Conservation (phyloP, 1,139 yeast genomes). For the Geotrichum siamense region DNA sequence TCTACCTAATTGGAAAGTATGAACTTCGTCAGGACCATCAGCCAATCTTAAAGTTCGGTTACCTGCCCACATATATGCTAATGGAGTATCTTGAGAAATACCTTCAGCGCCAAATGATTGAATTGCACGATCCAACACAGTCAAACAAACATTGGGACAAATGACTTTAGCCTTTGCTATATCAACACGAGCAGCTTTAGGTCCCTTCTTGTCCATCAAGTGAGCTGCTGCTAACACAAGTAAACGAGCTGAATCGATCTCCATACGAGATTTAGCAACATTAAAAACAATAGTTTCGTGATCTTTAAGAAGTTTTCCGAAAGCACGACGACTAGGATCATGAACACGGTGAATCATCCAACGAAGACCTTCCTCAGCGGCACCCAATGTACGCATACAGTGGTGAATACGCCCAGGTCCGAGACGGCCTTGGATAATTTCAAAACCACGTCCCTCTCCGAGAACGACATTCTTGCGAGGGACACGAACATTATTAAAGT, state of each 20-base stretch:
- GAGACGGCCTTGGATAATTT: constrained; percentile 59
- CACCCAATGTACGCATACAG: constrained; percentile 64
- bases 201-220: constrained; percentile 50
- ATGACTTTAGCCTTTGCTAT: constrained; percentile 66
- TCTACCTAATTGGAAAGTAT: constrained; percentile 53
- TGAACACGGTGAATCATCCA: constrained; percentile 51
- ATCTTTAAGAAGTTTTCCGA: constrained; percentile 48
- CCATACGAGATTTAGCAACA: constrained; percentile 53
- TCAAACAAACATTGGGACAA: constrained; percentile 52
- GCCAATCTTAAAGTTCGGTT: constrained; percentile 60
- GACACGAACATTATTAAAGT: constrained; percentile 47
- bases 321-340: constrained; percentile 43
- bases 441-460: constrained; percentile 56
- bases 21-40: constrained; percentile 74
- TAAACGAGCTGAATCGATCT: constrained; percentile 50
- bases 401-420: constrained; percentile 74
- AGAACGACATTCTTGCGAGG: constrained; percentile 41
- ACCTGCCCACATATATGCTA: constrained; percentile 51
- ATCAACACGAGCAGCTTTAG: constrained; percentile 52
- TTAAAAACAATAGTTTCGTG: constrained; percentile 49
- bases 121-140: constrained; percentile 58
- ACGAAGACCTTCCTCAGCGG: constrained; percentile 54
- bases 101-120: constrained; percentile 70
- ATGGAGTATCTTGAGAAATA: constrained; percentile 53
- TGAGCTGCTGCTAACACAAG: constrained; percentile 61